These are phyloP conservation scores for Coemansia sp. DNA, from an alignment of 192 early-diverging fungal genomes.

Conservation along the genomic window DNA sequence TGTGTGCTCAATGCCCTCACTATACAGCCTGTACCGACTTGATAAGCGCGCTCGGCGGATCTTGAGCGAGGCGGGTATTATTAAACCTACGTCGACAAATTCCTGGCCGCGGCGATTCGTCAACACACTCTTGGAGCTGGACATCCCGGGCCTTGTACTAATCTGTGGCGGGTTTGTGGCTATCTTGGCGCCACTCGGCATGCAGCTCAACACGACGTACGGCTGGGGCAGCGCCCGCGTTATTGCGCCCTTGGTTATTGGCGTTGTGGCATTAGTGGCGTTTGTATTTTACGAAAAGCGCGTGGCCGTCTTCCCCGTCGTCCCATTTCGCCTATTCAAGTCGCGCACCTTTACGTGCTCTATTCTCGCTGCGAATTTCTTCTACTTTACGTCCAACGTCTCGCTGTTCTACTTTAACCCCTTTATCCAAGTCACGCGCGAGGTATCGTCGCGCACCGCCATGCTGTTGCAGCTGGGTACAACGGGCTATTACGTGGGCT, in stretches of 20 bases:
- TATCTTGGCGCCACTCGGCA: slow-evolving; percentile 41
- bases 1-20: slow-evolving; percentile 28
- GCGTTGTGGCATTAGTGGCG: slow-evolving; percentile 19
- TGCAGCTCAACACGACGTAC: slow-evolving; percentile 50
- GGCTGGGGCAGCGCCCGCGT: slow-evolving; percentile 58
- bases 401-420: slow-evolving; percentile 46
- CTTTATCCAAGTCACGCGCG: slow-evolving; percentile 44
- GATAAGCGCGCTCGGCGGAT: slow-evolving; percentile 31
- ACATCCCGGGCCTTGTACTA: slow-evolving; percentile 31
- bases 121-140: slow-evolving; percentile 26
- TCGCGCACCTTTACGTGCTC: slow-evolving; percentile 45
- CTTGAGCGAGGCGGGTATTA: slow-evolving; percentile 4
- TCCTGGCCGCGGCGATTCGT: not conserved
- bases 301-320: slow-evolving; percentile 66
- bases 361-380: slow-evolving; percentile 34
- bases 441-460: slow-evolving; percentile 32
- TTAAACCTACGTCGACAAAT: not conserved
- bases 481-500: slow-evolving; percentile 37
- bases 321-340: slow-evolving; percentile 39
- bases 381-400: slow-evolving; percentile 47
- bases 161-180: slow-evolving; percentile 42
- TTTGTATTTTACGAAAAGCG: slow-evolving; percentile 60
- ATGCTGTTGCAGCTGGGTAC: slow-evolving; percentile 46
- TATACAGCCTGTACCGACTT: slow-evolving; percentile 22
- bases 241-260: slow-evolving; percentile 49